Evolutionary conservation across 305 asterid genomes (phyloP), one percentile per base, ranked within the genome.

Genomic region (Ajuga reptans): DNA sequence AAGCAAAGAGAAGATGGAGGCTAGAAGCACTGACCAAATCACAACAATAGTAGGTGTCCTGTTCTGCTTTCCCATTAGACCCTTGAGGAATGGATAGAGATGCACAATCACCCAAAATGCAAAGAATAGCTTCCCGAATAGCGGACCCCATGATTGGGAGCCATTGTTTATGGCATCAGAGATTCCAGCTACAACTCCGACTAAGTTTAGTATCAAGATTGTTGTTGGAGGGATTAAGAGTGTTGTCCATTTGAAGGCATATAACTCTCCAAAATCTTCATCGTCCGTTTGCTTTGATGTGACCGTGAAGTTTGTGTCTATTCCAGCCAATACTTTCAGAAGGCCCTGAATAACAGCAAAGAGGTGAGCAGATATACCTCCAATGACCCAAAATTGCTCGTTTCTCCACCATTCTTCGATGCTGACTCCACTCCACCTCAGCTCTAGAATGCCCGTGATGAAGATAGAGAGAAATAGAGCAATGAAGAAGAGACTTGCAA

Each of bases 341-440:
- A 89, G 84, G 16, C 96, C 98, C 71, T 92, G 96, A 45, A 92
- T 71, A 3, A 92, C 96, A 0, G 96, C 98, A 54, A 92, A 92
- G 54, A 92, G 96, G 36, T 92, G 96, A 21, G 96, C 98, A 0
- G 98, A 89, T 0, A 92, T 76, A 5, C 96, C 96, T 12, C 96
- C 98, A 6, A 89, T 92, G 15, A 92, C 98, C 98, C 96, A 92
- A 69, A 92, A 89, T 57, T 92, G 98, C 72, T 92, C 96, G 52
- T 92, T 92, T 77, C 98, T 82, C 98, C 98, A 88, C 98, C 98
- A 92, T 74, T 89, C 98, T 83, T 92, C 98, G 31, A 92, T 89
- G 89, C 96, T 86, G 17, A 89, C 98, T 14, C 96, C 96, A 66
- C 98, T 89, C 98, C 98, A 92, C 68, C 96, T 73, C 75, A 89